Evolutionary conservation across 208 protist species (phyloP).

Genomic region (Acanthamoeba divionensis): DNA sequence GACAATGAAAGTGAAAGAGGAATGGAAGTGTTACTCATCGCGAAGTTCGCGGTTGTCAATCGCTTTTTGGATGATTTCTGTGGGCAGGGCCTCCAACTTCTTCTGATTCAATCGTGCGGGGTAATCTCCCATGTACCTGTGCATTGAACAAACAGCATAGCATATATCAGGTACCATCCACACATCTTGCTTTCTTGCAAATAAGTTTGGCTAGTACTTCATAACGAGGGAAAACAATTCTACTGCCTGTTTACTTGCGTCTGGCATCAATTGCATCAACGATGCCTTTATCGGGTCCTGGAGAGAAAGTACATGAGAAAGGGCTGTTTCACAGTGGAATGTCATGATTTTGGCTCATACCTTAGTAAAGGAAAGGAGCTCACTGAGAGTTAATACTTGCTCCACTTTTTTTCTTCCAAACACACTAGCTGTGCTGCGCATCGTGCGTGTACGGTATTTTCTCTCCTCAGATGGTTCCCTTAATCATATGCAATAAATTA

Average conservation of each 20-base stretch:
- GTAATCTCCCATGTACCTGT: conserved; percentile 35
- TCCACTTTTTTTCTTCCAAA: neutral
- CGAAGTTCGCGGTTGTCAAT: conserved; percentile 43
- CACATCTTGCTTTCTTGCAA: no score
- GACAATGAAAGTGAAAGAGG: neutral
- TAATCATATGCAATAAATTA: no score
- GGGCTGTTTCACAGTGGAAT: no score
- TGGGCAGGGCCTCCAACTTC: conserved; percentile 11
- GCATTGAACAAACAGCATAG: neutral
- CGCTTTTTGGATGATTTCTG: neutral
- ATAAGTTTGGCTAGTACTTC: neutral
- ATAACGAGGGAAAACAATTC: conserved; percentile 29
- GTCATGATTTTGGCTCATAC: no score
- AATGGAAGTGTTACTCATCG: neutral
- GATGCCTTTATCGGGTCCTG: conserved; percentile 22
- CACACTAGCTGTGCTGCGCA: neutral
- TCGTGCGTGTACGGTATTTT: conserved; percentile 15
- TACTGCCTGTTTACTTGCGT: conserved; percentile 20
- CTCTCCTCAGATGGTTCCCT: neutral
- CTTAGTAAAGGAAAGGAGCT: conserved; percentile 28
- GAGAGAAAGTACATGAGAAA: no score
- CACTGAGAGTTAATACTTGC: neutral
- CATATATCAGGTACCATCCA: neutral
- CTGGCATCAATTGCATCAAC: conserved; percentile 11
- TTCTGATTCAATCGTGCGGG: neutral